Evolutionary conservation across 306 rosid genomes (phyloP).

Genomic region (Cucurbita maxima): DNA sequence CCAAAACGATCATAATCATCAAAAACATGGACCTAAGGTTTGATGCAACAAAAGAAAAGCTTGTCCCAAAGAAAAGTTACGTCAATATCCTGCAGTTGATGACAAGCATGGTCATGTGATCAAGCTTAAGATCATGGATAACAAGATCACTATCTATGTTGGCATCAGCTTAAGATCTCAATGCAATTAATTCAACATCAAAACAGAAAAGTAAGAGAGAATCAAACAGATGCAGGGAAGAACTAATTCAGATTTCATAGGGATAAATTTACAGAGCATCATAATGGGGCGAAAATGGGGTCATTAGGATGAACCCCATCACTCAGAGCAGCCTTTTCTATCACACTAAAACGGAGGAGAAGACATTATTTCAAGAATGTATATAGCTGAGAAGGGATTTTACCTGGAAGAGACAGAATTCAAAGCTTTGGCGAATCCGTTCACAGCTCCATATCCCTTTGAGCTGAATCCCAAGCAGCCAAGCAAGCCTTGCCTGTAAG

Average conservation of each 20-base stretch:
- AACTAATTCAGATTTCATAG: not conserved
- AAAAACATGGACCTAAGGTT: not conserved
- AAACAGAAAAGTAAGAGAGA: not conserved
- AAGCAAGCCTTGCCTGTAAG: constrained; percentile 73
- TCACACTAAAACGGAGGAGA: constrained; percentile 2
- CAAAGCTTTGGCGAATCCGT: constrained; percentile 76
- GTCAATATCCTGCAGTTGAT: not conserved
- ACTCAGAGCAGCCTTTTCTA: not conserved
- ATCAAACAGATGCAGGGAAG: not conserved
- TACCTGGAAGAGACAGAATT: constrained; percentile 89
- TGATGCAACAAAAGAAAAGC: not conserved
- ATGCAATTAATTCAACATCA: not conserved
- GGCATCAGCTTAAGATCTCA: not conserved
- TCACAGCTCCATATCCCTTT: constrained; percentile 84
- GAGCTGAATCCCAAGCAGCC: constrained; percentile 93
- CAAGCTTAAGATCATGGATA: not conserved
- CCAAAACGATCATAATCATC: not conserved
- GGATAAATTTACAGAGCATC: constrained; percentile 3
- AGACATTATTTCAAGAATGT: constrained; percentile 5
- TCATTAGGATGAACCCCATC: not conserved
- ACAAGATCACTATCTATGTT: not conserved
- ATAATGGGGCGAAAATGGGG: not conserved
- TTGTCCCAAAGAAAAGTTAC: not conserved
- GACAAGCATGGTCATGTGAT: not conserved
- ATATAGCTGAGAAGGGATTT: constrained; percentile 2